Conservation (phyloP, 768 basidiomycete species). For the Pleurotus platypus region DNA sequence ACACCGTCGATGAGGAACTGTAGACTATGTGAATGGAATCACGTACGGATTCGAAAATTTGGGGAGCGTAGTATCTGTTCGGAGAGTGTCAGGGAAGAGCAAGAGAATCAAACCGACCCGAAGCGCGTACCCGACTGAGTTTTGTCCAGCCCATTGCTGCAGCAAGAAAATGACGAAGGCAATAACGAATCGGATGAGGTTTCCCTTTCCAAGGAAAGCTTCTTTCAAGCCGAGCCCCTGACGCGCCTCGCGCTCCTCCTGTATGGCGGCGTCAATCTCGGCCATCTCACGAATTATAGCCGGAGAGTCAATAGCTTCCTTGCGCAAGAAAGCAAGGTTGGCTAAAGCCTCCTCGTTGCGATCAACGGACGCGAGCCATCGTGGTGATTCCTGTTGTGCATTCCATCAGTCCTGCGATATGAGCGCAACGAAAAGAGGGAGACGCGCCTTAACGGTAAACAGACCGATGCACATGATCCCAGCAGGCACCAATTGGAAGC, state of each 20-base stretch:
- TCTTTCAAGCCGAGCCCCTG: slow-evolving; percentile 63
- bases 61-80: slow-evolving; percentile 59
- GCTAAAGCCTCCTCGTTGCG: slow-evolving; percentile 24
- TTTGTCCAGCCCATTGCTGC: slow-evolving; percentile 85
- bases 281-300: slow-evolving; percentile 29
- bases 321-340: slow-evolving; percentile 29
- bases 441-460: slow-evolving; percentile 6
- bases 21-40: slow-evolving; percentile 2
- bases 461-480: slow-evolving; percentile 39
- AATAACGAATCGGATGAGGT: slow-evolving; percentile 80
- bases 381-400: slow-evolving; percentile 26
- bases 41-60: slow-evolving; percentile 64
- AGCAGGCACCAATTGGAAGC: slow-evolving; percentile 58
- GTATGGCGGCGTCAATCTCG: slow-evolving; percentile 27
- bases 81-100: not conserved
- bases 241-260: slow-evolving; percentile 41
- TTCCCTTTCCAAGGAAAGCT: slow-evolving; percentile 80
- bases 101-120: not conserved
- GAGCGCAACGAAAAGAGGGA: not conserved
- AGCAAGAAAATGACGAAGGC: slow-evolving; percentile 76
- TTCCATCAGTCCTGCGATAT: slow-evolving; percentile 13
- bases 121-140: slow-evolving; percentile 50
- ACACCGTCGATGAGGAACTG: not conserved
- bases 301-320: slow-evolving; percentile 23
- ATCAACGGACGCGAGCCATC: slow-evolving; percentile 34